Conservation (phyloP, 2,329 filamentous ascomycete species). For the Alternaria sp. region DNA sequence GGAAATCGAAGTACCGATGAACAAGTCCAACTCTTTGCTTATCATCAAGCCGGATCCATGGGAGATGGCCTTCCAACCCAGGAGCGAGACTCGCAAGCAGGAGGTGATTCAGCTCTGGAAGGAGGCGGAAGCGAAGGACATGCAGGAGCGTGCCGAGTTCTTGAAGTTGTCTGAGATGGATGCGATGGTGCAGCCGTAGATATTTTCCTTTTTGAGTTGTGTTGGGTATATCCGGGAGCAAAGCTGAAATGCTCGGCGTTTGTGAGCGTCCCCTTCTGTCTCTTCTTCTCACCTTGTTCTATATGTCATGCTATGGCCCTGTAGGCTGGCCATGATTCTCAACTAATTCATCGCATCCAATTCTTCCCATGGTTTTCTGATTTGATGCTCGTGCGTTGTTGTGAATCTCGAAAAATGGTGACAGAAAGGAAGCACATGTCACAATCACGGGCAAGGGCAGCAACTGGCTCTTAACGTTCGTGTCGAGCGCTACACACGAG, state of each 20-base stretch:
- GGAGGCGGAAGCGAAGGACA: conserved; percentile 50
- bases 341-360: background rate
- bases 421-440: background rate
- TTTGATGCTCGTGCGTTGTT: background rate
- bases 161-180: conserved; percentile 36
- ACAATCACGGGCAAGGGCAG: background rate
- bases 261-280: background rate
- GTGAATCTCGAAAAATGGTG: background rate
- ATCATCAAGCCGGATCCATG: conserved; percentile 66
- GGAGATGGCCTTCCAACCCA: conserved; percentile 63
- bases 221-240: conserved; percentile 6
- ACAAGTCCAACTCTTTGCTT: conserved; percentile 65
- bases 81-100: conserved; percentile 53
- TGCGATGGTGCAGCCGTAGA: conserved; percentile 15
- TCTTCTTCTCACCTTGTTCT: conserved; percentile 3
- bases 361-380: background rate
- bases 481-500: background rate
- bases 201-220: background rate
- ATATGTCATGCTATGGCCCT: background rate
- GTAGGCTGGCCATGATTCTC: background rate
- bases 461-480: background rate
- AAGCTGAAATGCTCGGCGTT: conserved; percentile 14
- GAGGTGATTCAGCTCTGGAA: conserved; percentile 46
- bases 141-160: conserved; percentile 49
- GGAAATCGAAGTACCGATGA: conserved; percentile 55